A percentile compares a stretch with the other conserved stretches of the same genome.
phyloP scores from a whole-genome alignment of 129 eudicot genomes.

The Helichrysum umbraculigerum region DNA sequence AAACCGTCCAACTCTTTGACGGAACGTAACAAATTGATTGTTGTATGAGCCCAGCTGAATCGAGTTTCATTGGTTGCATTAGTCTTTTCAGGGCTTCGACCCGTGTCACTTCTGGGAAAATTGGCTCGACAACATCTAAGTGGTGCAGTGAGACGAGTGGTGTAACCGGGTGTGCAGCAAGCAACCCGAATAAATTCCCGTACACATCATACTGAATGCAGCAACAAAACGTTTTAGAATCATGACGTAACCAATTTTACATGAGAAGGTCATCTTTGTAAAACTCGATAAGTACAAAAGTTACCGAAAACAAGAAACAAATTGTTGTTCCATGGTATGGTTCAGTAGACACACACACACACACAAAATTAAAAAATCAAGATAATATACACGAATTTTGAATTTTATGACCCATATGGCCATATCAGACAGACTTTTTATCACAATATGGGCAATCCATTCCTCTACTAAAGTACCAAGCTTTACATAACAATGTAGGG shows the following conservation, averaged over 20 bases:
- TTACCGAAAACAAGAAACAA: not conserved
- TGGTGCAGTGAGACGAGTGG: constrained; percentile 89
- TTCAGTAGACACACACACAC: not conserved
- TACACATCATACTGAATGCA: constrained; percentile 84
- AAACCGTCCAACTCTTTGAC: constrained; percentile 70
- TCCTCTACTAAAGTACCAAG: constrained; percentile 13
- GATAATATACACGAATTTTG: not conserved
- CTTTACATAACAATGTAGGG: constrained; percentile 22
- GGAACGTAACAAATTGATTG: constrained; percentile 85
- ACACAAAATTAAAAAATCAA: not conserved
- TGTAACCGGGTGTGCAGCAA: constrained; percentile 89
- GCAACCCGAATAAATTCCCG: constrained; percentile 89
- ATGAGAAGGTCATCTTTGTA: not conserved
- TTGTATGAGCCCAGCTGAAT: constrained; percentile 88
- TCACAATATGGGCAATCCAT: constrained; percentile 25
- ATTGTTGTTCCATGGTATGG: not conserved
- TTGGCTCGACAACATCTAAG: constrained; percentile 92
- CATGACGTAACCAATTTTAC: not conserved
- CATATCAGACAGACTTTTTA: constrained; percentile 29
- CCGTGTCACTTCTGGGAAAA: constrained; percentile 84
- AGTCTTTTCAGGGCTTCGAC: constrained; percentile 70
- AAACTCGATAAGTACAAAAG: not conserved
- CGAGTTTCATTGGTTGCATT: constrained; percentile 72
- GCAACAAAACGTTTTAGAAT: constrained; percentile 11
- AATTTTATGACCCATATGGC: constrained; percentile 6